These are phyloP conservation scores for Nicotiana paniculata DNA, from an alignment of 257 asterid genomes.

Conservation along the genomic window DNA sequence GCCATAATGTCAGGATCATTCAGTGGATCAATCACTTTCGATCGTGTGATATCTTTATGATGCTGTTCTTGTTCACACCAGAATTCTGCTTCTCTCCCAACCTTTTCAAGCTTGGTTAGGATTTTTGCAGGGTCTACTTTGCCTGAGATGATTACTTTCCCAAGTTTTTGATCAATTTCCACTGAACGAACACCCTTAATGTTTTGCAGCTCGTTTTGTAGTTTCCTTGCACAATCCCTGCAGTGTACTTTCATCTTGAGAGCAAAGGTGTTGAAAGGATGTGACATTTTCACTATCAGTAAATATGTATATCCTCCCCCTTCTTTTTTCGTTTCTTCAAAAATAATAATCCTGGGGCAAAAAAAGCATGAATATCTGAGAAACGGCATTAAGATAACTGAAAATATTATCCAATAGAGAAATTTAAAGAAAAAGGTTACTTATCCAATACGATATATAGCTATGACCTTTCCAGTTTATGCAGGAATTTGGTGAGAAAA, in stretches of 20 bases:
- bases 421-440: background rate
- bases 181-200: slow-evolving; percentile 12
- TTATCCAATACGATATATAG: no score
- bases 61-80: slow-evolving; percentile 5
- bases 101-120: background rate
- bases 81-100: slow-evolving; percentile 21
- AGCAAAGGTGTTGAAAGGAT: background rate
- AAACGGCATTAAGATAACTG: background rate
- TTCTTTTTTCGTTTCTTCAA: background rate
- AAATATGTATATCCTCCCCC: background rate
- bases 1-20: slow-evolving; percentile 8
- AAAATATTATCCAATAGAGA: background rate
- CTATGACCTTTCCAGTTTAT: no score
- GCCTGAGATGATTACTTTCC: slow-evolving; percentile 10
- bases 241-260: slow-evolving; percentile 20
- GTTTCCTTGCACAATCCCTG: slow-evolving; percentile 8
- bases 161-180: slow-evolving; percentile 6
- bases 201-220: background rate
- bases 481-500: no score
- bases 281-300: background rate
- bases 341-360: background rate
- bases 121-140: slow-evolving; percentile 16
- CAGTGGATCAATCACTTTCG: background rate
- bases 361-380: background rate
- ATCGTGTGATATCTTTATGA: background rate